Conservation (phyloP, 345 rosid genomes). For the Zanthoxylum bungeanum region DNA sequence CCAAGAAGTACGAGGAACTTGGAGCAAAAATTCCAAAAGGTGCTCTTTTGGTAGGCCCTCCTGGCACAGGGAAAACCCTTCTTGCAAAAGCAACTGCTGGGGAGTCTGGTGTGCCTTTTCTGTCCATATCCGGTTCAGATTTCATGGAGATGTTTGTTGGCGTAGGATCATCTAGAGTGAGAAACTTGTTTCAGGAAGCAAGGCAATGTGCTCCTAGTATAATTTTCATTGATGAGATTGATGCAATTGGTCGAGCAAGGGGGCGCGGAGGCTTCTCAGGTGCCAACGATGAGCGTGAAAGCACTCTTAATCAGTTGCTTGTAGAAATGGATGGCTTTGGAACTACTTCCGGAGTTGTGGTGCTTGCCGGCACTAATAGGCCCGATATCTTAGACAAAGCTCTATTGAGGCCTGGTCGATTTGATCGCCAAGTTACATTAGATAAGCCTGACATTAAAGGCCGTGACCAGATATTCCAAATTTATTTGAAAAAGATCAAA, state of each 20-base stretch:
- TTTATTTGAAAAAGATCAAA: slow-evolving; percentile 50
- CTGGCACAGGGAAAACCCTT: slow-evolving; percentile 59
- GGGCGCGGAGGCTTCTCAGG: slow-evolving; percentile 54
- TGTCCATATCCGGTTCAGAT: slow-evolving; percentile 51
- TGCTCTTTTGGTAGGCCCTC: slow-evolving; percentile 52
- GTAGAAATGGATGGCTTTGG: slow-evolving; percentile 70
- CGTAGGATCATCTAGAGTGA: slow-evolving; percentile 54
- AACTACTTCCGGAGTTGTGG: slow-evolving; percentile 52
- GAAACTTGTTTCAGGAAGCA: slow-evolving; percentile 56
- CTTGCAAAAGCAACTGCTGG: slow-evolving; percentile 60
- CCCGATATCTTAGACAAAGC: slow-evolving; percentile 52
- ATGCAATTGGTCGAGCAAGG: slow-evolving; percentile 54
- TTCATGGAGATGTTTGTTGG: slow-evolving; percentile 60
- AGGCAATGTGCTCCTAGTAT: slow-evolving; percentile 51
- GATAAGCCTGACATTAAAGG: slow-evolving; percentile 56
- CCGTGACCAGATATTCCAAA: slow-evolving; percentile 43
- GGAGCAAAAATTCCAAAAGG: slow-evolving; percentile 62
- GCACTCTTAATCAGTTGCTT: slow-evolving; percentile 54
- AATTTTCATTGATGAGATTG: slow-evolving; percentile 50
- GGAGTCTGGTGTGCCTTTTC: slow-evolving; percentile 51
- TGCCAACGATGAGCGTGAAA: slow-evolving; percentile 50
- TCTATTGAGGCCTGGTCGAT: slow-evolving; percentile 51
- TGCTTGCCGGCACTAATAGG: slow-evolving; percentile 53
- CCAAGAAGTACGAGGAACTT: slow-evolving; percentile 45
- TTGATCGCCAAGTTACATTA: slow-evolving; percentile 48